A percentile compares a stretch with the other conserved stretches of the same genome.
Evolutionary conservation across 768 basidiomycete species (phyloP).

Genomic region (Termitomyces sp.): DNA sequence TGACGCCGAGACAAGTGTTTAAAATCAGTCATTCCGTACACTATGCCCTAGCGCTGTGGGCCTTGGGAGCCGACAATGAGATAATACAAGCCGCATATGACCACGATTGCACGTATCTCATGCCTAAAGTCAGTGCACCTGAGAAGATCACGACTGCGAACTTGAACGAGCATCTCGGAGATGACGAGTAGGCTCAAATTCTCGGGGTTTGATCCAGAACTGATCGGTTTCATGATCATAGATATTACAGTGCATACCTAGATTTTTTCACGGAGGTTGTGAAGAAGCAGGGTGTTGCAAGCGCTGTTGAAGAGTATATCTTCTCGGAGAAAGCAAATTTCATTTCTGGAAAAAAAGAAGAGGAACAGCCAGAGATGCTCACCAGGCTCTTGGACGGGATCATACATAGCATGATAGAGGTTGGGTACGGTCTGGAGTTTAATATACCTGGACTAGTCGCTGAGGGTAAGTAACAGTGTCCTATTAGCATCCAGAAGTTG

Average conservation of each 20-base stretch:
- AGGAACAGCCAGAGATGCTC: constrained; percentile 35
- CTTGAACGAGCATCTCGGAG: constrained; percentile 47
- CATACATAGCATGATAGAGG: constrained; percentile 61
- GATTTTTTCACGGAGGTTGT: constrained; percentile 40
- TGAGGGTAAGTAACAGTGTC: constrained; percentile 48
- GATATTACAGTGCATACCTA: constrained; percentile 50
- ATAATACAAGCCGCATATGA: constrained; percentile 30
- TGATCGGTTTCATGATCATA: constrained; percentile 13
- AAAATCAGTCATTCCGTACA: constrained; percentile 24
- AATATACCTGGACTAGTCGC: constrained; percentile 48
- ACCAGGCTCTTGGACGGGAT: constrained; percentile 49
- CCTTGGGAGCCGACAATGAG: constrained; percentile 15
- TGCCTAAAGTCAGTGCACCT: constrained; percentile 31
- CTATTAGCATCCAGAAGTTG: not conserved
- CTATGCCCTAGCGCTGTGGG: constrained; percentile 19
- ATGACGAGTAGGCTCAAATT: constrained; percentile 35
- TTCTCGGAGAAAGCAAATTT: constrained; percentile 45
- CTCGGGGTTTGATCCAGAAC: not conserved
- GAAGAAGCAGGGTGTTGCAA: constrained; percentile 31
- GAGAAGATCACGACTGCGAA: constrained; percentile 36
- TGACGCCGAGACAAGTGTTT: no score
- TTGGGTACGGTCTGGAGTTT: constrained; percentile 61
- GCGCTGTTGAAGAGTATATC: constrained; percentile 47
- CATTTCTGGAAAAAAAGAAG: constrained; percentile 17
- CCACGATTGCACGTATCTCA: constrained; percentile 8